Evolutionary conservation across 805 yeast species (phyloP).

Genomic region (Pachysolen tannophilus): DNA sequence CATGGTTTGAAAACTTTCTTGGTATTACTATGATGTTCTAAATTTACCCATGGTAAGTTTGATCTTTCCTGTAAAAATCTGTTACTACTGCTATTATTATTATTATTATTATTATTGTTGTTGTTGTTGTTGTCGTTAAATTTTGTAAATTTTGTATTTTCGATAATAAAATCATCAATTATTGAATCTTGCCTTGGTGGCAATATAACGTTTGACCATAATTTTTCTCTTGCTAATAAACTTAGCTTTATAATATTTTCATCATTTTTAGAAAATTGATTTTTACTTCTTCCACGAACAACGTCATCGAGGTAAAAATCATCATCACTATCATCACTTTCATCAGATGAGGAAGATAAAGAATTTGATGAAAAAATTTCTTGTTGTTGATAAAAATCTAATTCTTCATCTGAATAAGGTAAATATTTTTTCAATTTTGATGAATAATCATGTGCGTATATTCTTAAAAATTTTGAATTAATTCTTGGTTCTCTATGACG

Average conservation of each 20-base stretch:
- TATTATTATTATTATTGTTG: not conserved
- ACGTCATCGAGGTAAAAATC: constrained; percentile 10
- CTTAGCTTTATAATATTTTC: constrained; percentile 24
- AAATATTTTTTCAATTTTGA: constrained; percentile 26
- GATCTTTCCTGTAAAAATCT: not conserved
- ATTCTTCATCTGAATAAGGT: constrained; percentile 24
- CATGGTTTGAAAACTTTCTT: not conserved
- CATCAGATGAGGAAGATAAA: constrained; percentile 17
- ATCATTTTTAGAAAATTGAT: not conserved
- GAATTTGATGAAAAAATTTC: not conserved
- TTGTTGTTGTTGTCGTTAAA: not conserved
- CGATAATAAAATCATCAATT: no score
- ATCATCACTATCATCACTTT: constrained; percentile 11
- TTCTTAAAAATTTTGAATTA: constrained; percentile 38
- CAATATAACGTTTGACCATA: constrained; percentile 46
- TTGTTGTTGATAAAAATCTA: constrained; percentile 22
- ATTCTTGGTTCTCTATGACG: constrained; percentile 38
- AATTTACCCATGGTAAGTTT: not conserved
- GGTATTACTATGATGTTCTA: not conserved
- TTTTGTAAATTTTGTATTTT: not conserved
- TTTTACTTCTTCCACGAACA: no score
- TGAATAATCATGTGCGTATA: constrained; percentile 42
- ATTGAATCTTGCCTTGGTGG: constrained; percentile 38
- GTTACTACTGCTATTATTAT: not conserved
- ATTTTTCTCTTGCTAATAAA: constrained; percentile 35